A percentile compares a stretch with the other conserved stretches of the same genome.
Evolutionary conservation across 495 filamentous ascomycete species (phyloP).

Genomic region (Talaromyces liani): DNA sequence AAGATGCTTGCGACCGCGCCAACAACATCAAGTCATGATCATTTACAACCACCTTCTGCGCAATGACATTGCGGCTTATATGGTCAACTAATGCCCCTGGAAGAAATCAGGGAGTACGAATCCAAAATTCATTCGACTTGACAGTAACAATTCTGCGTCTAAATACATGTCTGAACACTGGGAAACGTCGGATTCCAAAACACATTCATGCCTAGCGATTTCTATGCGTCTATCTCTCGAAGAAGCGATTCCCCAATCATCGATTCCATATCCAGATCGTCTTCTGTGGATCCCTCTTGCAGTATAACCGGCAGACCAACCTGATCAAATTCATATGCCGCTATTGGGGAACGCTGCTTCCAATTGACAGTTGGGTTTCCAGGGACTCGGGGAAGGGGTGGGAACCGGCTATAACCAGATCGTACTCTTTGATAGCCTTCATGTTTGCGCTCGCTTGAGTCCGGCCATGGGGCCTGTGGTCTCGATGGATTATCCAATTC

Average conservation of each 20-base stretch:
- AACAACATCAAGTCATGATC: background rate
- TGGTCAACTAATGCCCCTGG: background rate
- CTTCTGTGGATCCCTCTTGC: background rate
- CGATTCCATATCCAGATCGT: conserved; percentile 5
- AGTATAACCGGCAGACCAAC: conserved; percentile 6
- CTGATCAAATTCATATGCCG: conserved; percentile 9
- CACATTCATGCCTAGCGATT: background rate
- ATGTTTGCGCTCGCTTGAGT: conserved; percentile 20
- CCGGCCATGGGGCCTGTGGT: conserved; percentile 19
- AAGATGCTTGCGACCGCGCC: conserved; percentile 50
- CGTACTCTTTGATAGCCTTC: conserved; percentile 23
- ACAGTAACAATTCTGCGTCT: background rate
- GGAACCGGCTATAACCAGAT: conserved; percentile 20
- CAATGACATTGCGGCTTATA: background rate
- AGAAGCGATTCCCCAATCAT: background rate
- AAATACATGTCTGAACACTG: background rate
- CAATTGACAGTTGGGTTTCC: conserved; percentile 23
- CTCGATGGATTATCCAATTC: conserved; percentile 7
- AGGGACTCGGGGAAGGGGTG: conserved; percentile 19
- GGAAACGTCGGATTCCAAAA: background rate
- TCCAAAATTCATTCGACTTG: background rate
- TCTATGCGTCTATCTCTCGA: conserved; percentile 1
- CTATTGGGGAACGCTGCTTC: conserved; percentile 14
- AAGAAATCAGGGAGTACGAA: background rate
- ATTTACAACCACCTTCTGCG: background rate